A percentile compares a stretch with the other conserved stretches of the same genome.
Evolutionary conservation across 352 stramenopile species (phyloP).

Genomic region (Globisporangium middletonii): DNA sequence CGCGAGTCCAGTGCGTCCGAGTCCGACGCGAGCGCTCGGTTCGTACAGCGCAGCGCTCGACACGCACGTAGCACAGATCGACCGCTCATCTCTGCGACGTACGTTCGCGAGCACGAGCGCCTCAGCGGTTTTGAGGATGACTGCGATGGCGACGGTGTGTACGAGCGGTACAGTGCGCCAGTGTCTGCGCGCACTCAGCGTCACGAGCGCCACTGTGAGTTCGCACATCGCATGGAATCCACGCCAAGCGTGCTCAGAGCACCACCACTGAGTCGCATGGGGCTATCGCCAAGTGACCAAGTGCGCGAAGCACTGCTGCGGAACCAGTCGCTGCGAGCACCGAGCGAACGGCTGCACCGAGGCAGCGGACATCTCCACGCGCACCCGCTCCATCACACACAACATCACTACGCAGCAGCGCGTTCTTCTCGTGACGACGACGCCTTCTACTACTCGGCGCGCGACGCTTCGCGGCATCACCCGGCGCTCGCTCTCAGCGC

Average conservation of each 20-base stretch:
- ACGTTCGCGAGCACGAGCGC: neutral
- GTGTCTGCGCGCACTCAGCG: neutral
- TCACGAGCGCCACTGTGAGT: neutral
- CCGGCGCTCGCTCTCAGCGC: neutral
- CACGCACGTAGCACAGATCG: neutral
- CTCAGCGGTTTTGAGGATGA: neutral
- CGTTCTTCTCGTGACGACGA: neutral
- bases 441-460: conserved; percentile 27
- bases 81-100: too few species aligned
- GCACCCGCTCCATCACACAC: conserved; percentile 1
- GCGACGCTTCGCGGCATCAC: conserved; percentile 12
- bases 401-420: neutral
- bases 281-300: conserved; percentile 50
- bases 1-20: conserved; percentile 9
- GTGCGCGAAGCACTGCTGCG: conserved; percentile 42
- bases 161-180: neutral
- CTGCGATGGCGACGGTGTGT: neutral
- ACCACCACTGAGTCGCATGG: conserved; percentile 10
- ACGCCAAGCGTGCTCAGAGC: neutral
- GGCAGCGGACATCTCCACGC: neutral
- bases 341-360: neutral
- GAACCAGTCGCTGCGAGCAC: conserved; percentile 17
- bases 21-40: conserved; percentile 7
- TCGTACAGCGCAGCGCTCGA: conserved; percentile 1
- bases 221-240: neutral